Base-by-base conservation (phyloP, 2,329 filamentous ascomycete species). In the Emericellopsis cladophorae region DNA sequence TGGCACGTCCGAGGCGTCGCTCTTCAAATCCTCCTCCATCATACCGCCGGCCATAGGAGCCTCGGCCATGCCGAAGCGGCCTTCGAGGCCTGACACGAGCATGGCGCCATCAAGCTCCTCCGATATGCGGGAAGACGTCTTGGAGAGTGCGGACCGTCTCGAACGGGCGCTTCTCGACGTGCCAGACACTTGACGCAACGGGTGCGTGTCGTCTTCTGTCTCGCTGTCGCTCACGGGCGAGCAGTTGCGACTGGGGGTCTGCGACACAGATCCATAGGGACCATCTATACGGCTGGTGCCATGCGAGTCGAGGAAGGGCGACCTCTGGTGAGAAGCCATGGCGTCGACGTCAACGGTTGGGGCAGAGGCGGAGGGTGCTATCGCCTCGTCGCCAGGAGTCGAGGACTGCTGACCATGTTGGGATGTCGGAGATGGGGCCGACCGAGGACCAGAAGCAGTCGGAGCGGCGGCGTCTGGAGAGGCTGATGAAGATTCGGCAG, bases 41-140 rank as follows among this genome's bases (percentile, higher is more conserved):
- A 70, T 56, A 24, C 66, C 65, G 44, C 64, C 64, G 14, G 68
- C 54, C 16, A 73, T 51, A 3, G 69, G 54, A 2, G 64, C 61
- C 45, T 76, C 66, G 15, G 65, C 59, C n/a, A 72, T 53, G 23
- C 69, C 64, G 50, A 72, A 71, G 32, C 74, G 67, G 37, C 71
- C 67, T 33, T 74, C 72, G 7, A 74, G 57, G 24, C 74, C 70
- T 16, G 68, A 66, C 32, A 67, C 62, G n/a, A 75, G 59, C 26
- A 68, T 62, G 14, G 69, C 65, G 29, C 65, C 65, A 23, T 71
- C 69, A 16, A 75, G 57, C 44, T 73, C 70, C 34, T 70, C 66
- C 4, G 72, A 72, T 21, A 58, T 43, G 33, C 59, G 51, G 7
- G 54, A 57, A n/a, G 53, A 59, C 11, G 58, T 57, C 34, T 51